phyloP scores from a whole-genome alignment of 805 yeast genomes.

The Starmerella etchellsii region DNA sequence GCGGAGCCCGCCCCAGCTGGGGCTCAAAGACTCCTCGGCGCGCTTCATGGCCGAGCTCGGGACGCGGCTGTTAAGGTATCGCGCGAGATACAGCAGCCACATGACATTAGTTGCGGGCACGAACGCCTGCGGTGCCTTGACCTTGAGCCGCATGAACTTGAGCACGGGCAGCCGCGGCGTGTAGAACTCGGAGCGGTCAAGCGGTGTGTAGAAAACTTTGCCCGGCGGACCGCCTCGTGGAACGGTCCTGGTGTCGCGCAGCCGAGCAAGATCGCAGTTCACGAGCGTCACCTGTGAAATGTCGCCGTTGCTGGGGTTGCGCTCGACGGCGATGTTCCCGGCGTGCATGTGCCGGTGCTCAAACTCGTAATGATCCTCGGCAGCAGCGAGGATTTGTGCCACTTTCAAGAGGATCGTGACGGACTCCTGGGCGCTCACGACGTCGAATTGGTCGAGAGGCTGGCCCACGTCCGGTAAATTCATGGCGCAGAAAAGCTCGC shows the following conservation, averaged over 20 bases:
- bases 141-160: slow-evolving; percentile 33
- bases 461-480: slow-evolving; percentile 29
- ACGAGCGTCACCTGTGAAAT: slow-evolving; percentile 46
- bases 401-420: slow-evolving; percentile 42
- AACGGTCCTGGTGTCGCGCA: slow-evolving; percentile 19
- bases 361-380: slow-evolving; percentile 41
- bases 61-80: slow-evolving; percentile 28
- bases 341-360: slow-evolving; percentile 64
- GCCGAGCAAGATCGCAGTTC: slow-evolving; percentile 39
- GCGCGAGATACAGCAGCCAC: slow-evolving; percentile 54
- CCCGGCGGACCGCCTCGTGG: no score
- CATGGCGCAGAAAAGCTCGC: slow-evolving; percentile 18
- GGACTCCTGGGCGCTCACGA: slow-evolving; percentile 31
- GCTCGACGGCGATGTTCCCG: slow-evolving; percentile 45
- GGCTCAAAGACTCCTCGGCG: slow-evolving; percentile 3
- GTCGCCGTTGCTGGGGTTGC: slow-evolving; percentile 10
- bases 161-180: slow-evolving; percentile 50
- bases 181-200: slow-evolving; percentile 53
- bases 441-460: slow-evolving; percentile 34
- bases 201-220: slow-evolving; percentile 34
- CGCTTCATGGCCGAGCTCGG: slow-evolving; percentile 10
- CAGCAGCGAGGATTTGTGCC: slow-evolving; percentile 36
- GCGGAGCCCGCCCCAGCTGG: slow-evolving; percentile 13
- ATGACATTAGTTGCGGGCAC: slow-evolving; percentile 42
- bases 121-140: slow-evolving; percentile 34